These are phyloP conservation scores for Cinnamomum micranthum DNA, from an alignment of 164 flowering plant species.

Conservation along the genomic window DNA sequence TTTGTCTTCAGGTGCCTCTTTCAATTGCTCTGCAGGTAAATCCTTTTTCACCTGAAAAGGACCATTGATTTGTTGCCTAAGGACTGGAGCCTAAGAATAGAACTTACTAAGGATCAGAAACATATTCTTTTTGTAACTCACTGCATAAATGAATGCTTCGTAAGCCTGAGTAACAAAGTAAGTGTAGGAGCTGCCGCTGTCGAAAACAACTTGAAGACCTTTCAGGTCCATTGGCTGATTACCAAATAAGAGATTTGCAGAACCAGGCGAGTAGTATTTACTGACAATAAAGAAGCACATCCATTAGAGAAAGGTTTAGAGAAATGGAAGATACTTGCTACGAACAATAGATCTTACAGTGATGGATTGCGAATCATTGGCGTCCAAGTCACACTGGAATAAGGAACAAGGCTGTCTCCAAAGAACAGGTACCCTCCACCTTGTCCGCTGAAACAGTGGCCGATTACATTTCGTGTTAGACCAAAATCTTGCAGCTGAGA, in stretches of 20 bases:
- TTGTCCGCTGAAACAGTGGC: slow-evolving; percentile 71
- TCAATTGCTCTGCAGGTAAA: slow-evolving; percentile 50
- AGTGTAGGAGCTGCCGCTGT: slow-evolving; percentile 90
- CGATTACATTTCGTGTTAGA: slow-evolving; percentile 57
- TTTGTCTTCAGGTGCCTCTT: slow-evolving; percentile 40
- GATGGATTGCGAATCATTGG: slow-evolving; percentile 50
- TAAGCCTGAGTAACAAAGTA: slow-evolving; percentile 66
- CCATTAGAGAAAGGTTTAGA: neutral
- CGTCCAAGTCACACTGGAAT: slow-evolving; percentile 62
- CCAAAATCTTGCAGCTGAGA: slow-evolving; percentile 71
- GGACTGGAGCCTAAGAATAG: neutral
- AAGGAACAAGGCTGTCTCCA: slow-evolving; percentile 66
- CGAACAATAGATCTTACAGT: slow-evolving; percentile 19
- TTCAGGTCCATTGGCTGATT: slow-evolving; percentile 44
- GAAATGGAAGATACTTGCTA: neutral
- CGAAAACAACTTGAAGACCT: slow-evolving; percentile 56
- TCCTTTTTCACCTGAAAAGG: slow-evolving; percentile 48
- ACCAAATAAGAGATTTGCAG: slow-evolving; percentile 53
- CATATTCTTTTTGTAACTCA: slow-evolving; percentile 28
- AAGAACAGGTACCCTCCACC: slow-evolving; percentile 84
- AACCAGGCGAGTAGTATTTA: slow-evolving; percentile 73
- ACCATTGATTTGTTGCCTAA: neutral
- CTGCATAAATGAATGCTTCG: slow-evolving; percentile 44
- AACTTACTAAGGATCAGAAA: neutral
- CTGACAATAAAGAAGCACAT: slow-evolving; percentile 24